Percentiles rank a stretch among this genome's conserved stretches.
These are phyloP conservation scores for Avicennia marina DNA, from an alignment of 257 asterid species.

Conservation along the genomic window DNA sequence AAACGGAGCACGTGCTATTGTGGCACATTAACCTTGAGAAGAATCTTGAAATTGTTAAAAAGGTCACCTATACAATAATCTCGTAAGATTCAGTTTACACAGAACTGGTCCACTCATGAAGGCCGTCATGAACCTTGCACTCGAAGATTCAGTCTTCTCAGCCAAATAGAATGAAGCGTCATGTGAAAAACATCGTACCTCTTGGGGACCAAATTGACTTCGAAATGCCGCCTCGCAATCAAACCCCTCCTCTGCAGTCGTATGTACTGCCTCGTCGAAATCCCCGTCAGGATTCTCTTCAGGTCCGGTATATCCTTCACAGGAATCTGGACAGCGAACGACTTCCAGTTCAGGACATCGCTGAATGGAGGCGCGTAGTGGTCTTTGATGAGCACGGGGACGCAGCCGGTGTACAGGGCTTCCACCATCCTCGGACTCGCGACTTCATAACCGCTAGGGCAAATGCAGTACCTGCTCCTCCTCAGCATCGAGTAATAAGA, in stretches of 20 bases:
- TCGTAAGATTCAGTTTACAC: too few species aligned
- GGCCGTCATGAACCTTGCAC: conserved; percentile 32
- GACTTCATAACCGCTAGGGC: conserved; percentile 81
- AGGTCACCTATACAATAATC: too few species aligned
- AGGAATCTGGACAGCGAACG: conserved; percentile 37
- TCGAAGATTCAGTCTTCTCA: conserved; percentile 53
- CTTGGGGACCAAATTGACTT: conserved; percentile 55
- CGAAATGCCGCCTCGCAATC: conserved; percentile 58
- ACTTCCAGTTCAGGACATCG: conserved; percentile 67
- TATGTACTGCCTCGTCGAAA: conserved; percentile 54
- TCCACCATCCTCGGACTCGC: conserved; percentile 91
- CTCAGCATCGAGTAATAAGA: conserved; percentile 59
- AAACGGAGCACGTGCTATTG: too few species aligned
- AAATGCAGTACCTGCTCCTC: conserved; percentile 67
- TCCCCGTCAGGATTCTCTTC: conserved; percentile 47
- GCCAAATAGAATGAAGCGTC: conserved; percentile 86
- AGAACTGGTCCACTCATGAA: background rate
- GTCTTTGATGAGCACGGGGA: conserved; percentile 63
- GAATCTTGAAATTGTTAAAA: too few species aligned
- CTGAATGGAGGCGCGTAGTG: conserved; percentile 67
- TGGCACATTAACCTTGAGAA: too few species aligned
- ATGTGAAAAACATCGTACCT: conserved; percentile 76
- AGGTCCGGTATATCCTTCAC: conserved; percentile 50
- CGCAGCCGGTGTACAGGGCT: conserved; percentile 68
- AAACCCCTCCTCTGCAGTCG: conserved; percentile 68